A percentile compares a stretch with the other conserved stretches of the same genome.
Evolutionary conservation across 2,329 filamentous ascomycete genomes (phyloP).

Genomic region (Orbilia javanica): DNA sequence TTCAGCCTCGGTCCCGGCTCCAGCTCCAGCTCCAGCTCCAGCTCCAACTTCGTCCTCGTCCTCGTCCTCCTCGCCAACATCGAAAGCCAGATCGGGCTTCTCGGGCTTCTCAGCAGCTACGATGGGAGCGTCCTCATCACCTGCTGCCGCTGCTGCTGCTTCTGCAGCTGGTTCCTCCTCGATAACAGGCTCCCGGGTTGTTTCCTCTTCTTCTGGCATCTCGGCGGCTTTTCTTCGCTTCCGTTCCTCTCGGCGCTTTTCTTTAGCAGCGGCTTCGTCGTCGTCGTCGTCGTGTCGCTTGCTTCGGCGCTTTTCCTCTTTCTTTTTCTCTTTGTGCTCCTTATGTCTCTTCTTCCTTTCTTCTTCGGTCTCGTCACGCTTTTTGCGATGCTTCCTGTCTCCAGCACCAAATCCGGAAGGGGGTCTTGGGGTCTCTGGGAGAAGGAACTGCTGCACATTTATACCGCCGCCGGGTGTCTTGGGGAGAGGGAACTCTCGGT

Average conservation of each 20-base stretch:
- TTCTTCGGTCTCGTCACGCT: constrained; percentile 53
- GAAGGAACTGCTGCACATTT: constrained; percentile 50
- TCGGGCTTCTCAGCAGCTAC: constrained; percentile 21
- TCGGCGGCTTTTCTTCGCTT: constrained; percentile 30
- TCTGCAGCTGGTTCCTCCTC: constrained; percentile 34
- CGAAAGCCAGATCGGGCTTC: constrained; percentile 37
- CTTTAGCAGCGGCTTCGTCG: constrained; percentile 27
- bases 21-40: constrained; percentile 3
- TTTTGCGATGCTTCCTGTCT: constrained; percentile 52
- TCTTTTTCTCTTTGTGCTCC: constrained; percentile 40
- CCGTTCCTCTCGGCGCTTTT: constrained; percentile 44
- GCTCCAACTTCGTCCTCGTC: constrained; percentile 22
- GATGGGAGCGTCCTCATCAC: constrained; percentile 25
- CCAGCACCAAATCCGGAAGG: constrained; percentile 36
- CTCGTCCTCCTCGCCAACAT: constrained; percentile 43
- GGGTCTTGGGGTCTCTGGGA: constrained; percentile 50
- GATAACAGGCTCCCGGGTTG: constrained; percentile 27
- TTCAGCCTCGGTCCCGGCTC: constrained; percentile 18
- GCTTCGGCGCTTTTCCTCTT: constrained; percentile 41
- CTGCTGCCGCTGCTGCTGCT: constrained; percentile 7
- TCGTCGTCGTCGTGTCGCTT: constrained; percentile 31
- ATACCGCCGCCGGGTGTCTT: constrained; percentile 55
- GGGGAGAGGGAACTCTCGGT: constrained; percentile 23
- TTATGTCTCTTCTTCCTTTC: constrained; percentile 48
- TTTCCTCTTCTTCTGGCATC: constrained; percentile 28